Base-by-base conservation (phyloP, 805 yeast species). In the Teunomyces barrocoloradensis region DNA sequence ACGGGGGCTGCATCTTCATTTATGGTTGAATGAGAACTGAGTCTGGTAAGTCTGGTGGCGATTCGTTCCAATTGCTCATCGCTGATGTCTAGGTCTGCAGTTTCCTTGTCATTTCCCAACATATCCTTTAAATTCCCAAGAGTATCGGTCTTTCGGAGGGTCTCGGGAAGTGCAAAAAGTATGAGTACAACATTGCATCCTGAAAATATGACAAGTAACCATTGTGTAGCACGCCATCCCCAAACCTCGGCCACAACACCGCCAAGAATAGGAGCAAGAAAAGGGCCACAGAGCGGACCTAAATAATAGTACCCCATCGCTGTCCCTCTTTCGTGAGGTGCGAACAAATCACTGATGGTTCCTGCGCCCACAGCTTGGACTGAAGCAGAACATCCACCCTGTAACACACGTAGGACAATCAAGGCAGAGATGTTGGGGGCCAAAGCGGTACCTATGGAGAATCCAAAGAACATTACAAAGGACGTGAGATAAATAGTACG, bases 361-460 rank as follows among this genome's bases (percentile, higher is more conserved):
- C 96, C 96, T 0, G 96, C 96, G 3, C 96, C 96, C 25, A 89
- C 89, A 15, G 91, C 80, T 61, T 89, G 96, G 0, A 89, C 96
- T 36, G 89, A 80, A 1, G 94, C 94, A 1, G 91, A 85, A 50
- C 85, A 79, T 0, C 89, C 96, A 45, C 96, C 96, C 38, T 85
- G 73, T 1, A 89, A 64, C 4, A 86, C 78, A 55, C 96, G 73
- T 46, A 89, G 78, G 1, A 79, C 81, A 53, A 88, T 85, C 42
- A 89, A 75, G 45, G 82, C 71, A 1, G 75, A 74, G 28, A 89
- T 82, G 46, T 67, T 73, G 2, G 82, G 84, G 0, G 89, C 71
- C 21, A 85, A 64, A 0, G 95, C 82, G 56, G 87, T 78, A 1
- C 94, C 96, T 17, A 89, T 75, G 20, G 84, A 77, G 56, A 89